Percentiles rank a stretch among this genome's conserved stretches.
These are phyloP conservation scores for Phytophthora parvispora DNA, from an alignment of 352 stramenopile species.

Conservation along the genomic window DNA sequence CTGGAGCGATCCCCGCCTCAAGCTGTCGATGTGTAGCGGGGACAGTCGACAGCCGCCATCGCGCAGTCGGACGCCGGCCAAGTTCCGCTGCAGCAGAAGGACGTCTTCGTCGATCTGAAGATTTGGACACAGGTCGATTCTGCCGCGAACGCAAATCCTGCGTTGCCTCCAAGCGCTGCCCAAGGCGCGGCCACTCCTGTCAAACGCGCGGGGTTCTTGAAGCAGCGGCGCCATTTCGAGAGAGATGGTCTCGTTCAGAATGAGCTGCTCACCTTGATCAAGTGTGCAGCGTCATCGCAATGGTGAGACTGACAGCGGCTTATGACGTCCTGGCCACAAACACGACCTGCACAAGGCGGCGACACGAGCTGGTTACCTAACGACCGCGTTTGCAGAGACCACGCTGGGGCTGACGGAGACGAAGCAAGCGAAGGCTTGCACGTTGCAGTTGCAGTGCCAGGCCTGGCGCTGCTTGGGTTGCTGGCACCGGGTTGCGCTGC, in stretches of 20 bases:
- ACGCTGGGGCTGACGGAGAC: conserved; percentile 6
- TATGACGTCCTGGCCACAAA: conserved; percentile 1
- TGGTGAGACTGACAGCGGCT: background rate
- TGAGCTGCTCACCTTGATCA: background rate
- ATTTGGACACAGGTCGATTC: conserved; percentile 19
- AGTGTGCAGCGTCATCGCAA: background rate
- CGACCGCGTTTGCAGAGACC: conserved; percentile 12
- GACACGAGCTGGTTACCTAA: conserved; percentile 29
- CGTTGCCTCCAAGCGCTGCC: conserved; percentile 4
- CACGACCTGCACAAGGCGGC: conserved; percentile 12
- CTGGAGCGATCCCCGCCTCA: conserved; percentile 30
- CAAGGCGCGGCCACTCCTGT: background rate
- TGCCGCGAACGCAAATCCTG: conserved; percentile 21
- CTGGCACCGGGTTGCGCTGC: conserved; percentile 3
- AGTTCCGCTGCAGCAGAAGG: conserved; percentile 29
- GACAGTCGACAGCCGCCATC: conserved; percentile 3
- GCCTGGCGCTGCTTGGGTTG: conserved; percentile 19
- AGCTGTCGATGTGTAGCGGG: conserved; percentile 18
- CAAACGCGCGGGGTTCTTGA: background rate
- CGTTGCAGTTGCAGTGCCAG: conserved; percentile 5
- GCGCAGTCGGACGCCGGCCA: conserved; percentile 10
- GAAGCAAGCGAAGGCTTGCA: conserved; percentile 30
- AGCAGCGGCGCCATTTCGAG: too few species aligned
- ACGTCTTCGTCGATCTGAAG: conserved; percentile 21
- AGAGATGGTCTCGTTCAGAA: background rate